Conservation (phyloP, 768 basidiomycete genomes). For the Sistotremastrum niveocremeum region DNA sequence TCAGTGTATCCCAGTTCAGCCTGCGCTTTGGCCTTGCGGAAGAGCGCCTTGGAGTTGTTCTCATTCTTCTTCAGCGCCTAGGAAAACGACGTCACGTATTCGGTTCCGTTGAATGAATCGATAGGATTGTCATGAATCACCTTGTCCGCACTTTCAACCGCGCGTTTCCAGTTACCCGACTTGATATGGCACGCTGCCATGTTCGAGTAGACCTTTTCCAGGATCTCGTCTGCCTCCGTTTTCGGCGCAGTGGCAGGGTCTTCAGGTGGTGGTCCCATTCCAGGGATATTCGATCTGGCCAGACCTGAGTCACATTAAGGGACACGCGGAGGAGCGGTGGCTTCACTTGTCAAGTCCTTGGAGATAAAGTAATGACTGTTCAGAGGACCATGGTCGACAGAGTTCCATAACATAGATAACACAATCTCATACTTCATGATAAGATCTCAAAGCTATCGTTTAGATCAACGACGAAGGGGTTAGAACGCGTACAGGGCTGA, state of each 20-base stretch:
- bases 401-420: not conserved
- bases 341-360: constrained; percentile 67
- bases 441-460: constrained; percentile 45
- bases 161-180: constrained; percentile 66
- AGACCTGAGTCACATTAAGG: not conserved
- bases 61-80: constrained; percentile 67
- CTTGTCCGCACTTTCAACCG: constrained; percentile 71
- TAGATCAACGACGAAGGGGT: not conserved
- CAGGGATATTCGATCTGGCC: not conserved
- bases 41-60: constrained; percentile 65
- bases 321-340: not conserved
- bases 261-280: too few species aligned
- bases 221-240: constrained; percentile 55
- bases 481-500: constrained; percentile 3
- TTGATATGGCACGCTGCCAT: constrained; percentile 79
- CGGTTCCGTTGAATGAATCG: not conserved
- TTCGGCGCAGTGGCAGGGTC: not conserved
- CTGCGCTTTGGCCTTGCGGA: constrained; percentile 68
- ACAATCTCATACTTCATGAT: constrained; percentile 46
- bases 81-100: not conserved
- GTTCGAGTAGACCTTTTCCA: constrained; percentile 77
- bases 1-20: constrained; percentile 68
- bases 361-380: constrained; percentile 57
- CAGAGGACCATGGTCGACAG: constrained; percentile 7
- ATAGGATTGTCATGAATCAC: constrained; percentile 17